phyloP scores from a whole-genome alignment of 305 asterid species.

The Caryopteris hybrid region DNA sequence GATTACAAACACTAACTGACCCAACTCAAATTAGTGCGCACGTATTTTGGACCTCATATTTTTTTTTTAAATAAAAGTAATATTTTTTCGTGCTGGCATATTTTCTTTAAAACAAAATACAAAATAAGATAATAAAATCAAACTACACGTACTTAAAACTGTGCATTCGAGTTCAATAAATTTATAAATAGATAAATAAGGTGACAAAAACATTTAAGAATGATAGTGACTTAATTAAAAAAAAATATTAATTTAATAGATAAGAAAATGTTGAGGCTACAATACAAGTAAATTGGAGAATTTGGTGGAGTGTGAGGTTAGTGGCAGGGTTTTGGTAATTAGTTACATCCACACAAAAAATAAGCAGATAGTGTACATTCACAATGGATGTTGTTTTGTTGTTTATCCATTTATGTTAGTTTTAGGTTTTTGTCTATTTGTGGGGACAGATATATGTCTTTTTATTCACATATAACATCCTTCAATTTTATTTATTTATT shows the following conservation, averaged over 20 bases:
- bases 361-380: background rate
- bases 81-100: too few species aligned
- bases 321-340: slow-evolving; percentile 19
- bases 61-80: too few species aligned
- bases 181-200: background rate
- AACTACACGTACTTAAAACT: too few species aligned
- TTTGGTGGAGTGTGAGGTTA: slow-evolving; percentile 8
- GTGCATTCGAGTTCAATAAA: background rate
- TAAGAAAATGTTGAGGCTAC: background rate
- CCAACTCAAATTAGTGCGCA: too few species aligned
- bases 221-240: slow-evolving; percentile 14
- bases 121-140: too few species aligned
- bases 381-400: background rate
- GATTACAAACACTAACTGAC: too few species aligned
- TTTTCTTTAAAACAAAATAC: too few species aligned
- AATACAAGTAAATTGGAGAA: background rate
- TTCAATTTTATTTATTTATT: too few species aligned
- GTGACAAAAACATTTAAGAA: background rate
- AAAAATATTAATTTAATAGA: background rate
- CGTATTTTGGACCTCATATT: too few species aligned
- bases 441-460: slow-evolving; percentile 1
- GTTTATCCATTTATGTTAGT: slow-evolving; percentile 7
- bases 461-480: background rate
- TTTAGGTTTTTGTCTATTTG: slow-evolving; percentile 6
- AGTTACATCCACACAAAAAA: slow-evolving; percentile 21